Base-by-base conservation (phyloP, 176 grass and related monocot species). In the Thalia dealbata region DNA sequence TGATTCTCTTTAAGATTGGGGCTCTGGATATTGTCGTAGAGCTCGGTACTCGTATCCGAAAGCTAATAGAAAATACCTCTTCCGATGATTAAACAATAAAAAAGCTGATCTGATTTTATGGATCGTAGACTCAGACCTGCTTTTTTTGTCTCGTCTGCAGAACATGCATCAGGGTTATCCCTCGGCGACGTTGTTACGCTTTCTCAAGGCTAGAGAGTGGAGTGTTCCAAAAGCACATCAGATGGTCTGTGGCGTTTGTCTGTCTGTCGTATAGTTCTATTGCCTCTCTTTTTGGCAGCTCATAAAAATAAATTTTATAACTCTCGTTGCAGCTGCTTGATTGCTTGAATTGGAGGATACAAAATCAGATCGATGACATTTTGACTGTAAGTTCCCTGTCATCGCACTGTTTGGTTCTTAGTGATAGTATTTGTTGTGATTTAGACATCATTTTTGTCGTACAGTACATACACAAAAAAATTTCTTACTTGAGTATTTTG, bases 131-230 rank as follows among this genome's bases (percentile, higher is more conserved):
- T 45, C 35, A 44, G 9, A 14, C 10, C 21, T 23, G 7, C 15
- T 52, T 67, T n/a, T n/a, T n/a, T n/a, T 63, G 26, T 58, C 48
- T 62, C 73, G 29, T 77, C 32, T 79, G 44, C 85, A 97, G 93
- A 84, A 86, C 78, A 80, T 97, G 55, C 89, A 97, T 71, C 93
- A 97, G 85, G 93, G 93, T 70, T 86, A 92, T 80, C 78, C 81
- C 21, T 86, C 82, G 67, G 87, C 78, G 72, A 92, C 93, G 71
- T 73, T 92, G 51, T 67, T 85, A 44, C 87, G 89, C 71, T 97
- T 90, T 83, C 85, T 97, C 8, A 89, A 92, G 76, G 93, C 89
- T 10, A 90, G 93, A 78, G 93, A n/a, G n/a, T 71, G 87, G 81
- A 88, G 52, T 86, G 87, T 86, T 43, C 43, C 71, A 14, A 97